Evolutionary conservation across 208 protist genomes (phyloP).

Genomic region (Entamoeba invadens): DNA sequence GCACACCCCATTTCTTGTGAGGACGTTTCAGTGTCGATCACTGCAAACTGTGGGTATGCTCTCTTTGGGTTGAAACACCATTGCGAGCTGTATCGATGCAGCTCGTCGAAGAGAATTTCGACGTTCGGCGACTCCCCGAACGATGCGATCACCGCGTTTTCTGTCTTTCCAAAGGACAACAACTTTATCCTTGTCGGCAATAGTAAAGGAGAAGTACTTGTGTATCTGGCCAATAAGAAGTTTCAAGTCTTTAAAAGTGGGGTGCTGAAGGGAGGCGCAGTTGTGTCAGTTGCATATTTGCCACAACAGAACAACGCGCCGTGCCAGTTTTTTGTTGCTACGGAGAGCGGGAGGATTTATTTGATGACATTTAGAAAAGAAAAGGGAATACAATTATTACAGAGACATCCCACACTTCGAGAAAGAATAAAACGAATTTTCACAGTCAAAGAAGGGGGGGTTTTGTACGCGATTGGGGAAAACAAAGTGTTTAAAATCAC

Average conservation of each 20-base stretch:
- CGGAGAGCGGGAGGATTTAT: background rate
- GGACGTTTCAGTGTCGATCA: too few relatives aligned
- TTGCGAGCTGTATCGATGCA: background rate
- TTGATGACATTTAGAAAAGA: background rate
- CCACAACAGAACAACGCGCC: background rate
- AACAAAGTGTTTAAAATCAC: background rate
- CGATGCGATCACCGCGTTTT: background rate
- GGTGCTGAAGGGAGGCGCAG: background rate
- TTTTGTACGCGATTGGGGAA: background rate
- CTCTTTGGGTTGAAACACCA: too few relatives aligned
- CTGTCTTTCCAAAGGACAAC: background rate
- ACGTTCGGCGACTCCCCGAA: background rate
- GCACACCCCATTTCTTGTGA: too few relatives aligned
- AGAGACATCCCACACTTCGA: background rate
- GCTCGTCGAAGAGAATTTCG: background rate
- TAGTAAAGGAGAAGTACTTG: background rate
- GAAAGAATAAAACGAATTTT: background rate
- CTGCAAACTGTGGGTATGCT: too few relatives aligned
- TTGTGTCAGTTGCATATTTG: background rate
- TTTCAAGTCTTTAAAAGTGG: background rate
- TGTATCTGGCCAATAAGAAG: background rate
- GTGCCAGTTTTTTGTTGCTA: background rate
- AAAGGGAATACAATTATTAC: background rate
- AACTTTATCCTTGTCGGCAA: background rate
- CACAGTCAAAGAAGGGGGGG: background rate